Percentiles rank a stretch among this genome's conserved stretches.
Conservation (phyloP, 148 eudicot genomes). For the Amaranthus hypochondriacus region DNA sequence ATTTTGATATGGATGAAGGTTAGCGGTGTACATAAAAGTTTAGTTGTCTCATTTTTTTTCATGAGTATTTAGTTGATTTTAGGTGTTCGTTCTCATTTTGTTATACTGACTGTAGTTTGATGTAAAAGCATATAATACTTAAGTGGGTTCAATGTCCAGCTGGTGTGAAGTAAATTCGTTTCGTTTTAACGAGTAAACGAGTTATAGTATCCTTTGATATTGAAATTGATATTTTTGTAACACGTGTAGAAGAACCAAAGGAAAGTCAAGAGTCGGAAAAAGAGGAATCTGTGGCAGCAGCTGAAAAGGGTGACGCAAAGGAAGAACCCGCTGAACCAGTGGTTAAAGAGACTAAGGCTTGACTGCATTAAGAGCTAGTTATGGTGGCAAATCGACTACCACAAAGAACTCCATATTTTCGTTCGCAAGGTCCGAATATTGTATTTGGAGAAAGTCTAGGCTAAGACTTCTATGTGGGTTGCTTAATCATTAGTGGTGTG, state of each 20-base stretch:
- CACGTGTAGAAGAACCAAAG: slow-evolving; percentile 15
- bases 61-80: neutral
- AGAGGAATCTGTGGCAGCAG: slow-evolving; percentile 12
- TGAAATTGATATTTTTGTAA: neutral
- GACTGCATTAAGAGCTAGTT: slow-evolving; percentile 9
- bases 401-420: no score
- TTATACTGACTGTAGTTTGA: neutral
- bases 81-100: neutral
- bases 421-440: no score
- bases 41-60: neutral
- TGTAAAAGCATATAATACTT: no score
- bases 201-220: neutral
- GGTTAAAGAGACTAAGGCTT: slow-evolving; percentile 31
- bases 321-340: slow-evolving; percentile 25
- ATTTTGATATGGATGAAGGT: slow-evolving; percentile 50
- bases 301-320: slow-evolving; percentile 11
- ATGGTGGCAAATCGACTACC: neutral
- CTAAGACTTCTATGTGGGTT: no score
- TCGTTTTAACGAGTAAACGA: no score
- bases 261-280: slow-evolving; percentile 17
- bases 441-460: no score
- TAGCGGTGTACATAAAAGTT: slow-evolving; percentile 1
- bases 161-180: no score
- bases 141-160: no score
- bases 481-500: no score